Base-by-base conservation (phyloP, 805 yeast species). In the Debaryomyces tyrocola region DNA sequence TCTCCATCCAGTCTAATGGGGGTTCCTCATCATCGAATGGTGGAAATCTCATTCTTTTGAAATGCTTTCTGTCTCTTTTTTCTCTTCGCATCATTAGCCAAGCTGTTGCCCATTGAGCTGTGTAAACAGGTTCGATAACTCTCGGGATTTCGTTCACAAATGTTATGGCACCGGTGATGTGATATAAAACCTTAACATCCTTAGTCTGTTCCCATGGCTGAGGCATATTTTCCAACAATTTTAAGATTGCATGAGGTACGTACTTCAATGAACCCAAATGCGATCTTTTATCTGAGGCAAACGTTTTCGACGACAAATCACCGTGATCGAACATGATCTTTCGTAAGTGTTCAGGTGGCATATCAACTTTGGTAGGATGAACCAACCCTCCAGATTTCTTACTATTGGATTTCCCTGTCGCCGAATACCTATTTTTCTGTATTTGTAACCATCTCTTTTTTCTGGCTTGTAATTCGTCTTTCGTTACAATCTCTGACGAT, bases 1-100 rank as follows among this genome's bases (percentile, higher is more conserved):
- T 85, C 46, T 90, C 95, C n/a, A 82, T 58, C 83, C 88, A 94
- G 46, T 84, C 80, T 28, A 91, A 60, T 1, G 96, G 95, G 0
- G 97, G 97, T 63, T 92, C 98, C 64, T 94, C 99, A 61, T 94
- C 99, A 64, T 94, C 99, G 67, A 92, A 90, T 0, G 96, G 91
- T 1, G 99, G 99, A 55, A 94, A 87, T 46, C 90, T 78, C 88
- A 94, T 84, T 54, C 99, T 79, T 58, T 89, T 87, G 67, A 94
- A 92, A 60, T 88, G 95, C 29, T 82, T 73, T 55, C 98, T 77
- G 61, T 91, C 98, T 47, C 95, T 79, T 63, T 94, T 94, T 61
- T 94, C 98, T 40, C 92, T 76, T 57, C 97, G 80, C 99, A 94
- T 94, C 68, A 84, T 83, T 11, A 80, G 69, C 98, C 98, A 94